Base-by-base conservation (phyloP, 1,284 basidiomycete species). In the Rhodotorula glutinis region DNA sequence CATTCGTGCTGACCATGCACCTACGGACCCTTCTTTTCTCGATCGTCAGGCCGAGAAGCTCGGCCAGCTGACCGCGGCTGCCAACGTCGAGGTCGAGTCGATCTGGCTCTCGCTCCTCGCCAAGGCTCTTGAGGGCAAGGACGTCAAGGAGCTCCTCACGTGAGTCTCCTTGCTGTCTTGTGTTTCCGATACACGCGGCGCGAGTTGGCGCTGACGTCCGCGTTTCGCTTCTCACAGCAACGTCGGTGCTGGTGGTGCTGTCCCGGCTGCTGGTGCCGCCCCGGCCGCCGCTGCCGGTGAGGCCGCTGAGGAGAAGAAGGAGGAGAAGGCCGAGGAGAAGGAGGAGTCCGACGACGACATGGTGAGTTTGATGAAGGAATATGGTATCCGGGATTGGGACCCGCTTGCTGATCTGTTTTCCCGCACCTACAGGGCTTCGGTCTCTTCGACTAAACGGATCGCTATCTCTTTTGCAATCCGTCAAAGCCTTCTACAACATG, bases 71-170 rank as follows among this genome's bases (percentile, higher is more conserved):
- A 91, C 90, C 76, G 80, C 79, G 65, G 93, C 92, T 63, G 95
- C 95, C 66, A 82, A 83, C 72, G 84, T 91, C 70, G 92, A 97
- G 60, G 79, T 97, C 71, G 96, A 98, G 83, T 86, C 92, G 72
- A 98, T 98, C 85, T 98, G 95, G 95, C 93, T 94, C 70, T 82
- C 88, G 57, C 89, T 98, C 76, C 88, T 98, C 78, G 89, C 95
- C 75, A 98, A 98, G 82, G 94, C 95, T 47, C 88, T 98, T 63
- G 94, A 96, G 83, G 94, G 94, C 77, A 97, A 96, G 86, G 87
- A 98, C 82, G 85, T 98, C 78, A 97, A 93, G 83, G 92, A 95
- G 62, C 84, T 98, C 73, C 85, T 97, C 69, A 90, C 90, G 57
- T 58, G 10, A 30, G 57, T 38, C 5, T 40, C 17, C n/a, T 74